Conservation (phyloP, 2,329 filamentous ascomycete species). For the Colletotrichum karsti region DNA sequence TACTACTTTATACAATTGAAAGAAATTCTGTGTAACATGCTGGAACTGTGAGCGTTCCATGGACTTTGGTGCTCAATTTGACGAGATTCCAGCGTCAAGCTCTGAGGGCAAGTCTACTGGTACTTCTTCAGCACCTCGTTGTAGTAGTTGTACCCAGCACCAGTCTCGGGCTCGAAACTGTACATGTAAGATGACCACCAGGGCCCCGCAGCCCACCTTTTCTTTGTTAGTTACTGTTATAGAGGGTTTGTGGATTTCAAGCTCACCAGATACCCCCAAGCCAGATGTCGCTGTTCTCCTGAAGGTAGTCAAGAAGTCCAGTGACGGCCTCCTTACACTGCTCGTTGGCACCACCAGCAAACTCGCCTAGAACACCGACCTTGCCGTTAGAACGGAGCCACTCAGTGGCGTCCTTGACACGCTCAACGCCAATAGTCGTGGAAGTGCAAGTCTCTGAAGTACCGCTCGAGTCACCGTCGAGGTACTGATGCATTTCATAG, state of each 20-base stretch:
- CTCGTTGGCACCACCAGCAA: conserved; percentile 55
- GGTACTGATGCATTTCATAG: conserved; percentile 63
- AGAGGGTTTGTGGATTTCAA: too few relatives aligned
- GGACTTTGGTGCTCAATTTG: too few relatives aligned
- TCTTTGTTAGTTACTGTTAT: too few relatives aligned
- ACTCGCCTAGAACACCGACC: conserved; percentile 58
- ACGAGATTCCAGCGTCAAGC: accelerated
- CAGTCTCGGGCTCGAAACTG: conserved; percentile 46
- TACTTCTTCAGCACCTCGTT: conserved; percentile 24
- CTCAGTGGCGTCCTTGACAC: conserved; percentile 49
- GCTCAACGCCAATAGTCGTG: conserved; percentile 50
- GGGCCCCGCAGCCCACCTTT: conserved; percentile 56
- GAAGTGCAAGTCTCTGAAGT: conserved; percentile 51
- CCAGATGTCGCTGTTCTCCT: conserved; percentile 60
- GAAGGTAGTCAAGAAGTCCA: conserved; percentile 55
- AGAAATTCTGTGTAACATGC: too few relatives aligned
- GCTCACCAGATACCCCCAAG: conserved; percentile 44
- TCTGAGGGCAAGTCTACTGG: background rate
- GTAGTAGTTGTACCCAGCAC: conserved; percentile 41
- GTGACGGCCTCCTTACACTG: conserved; percentile 56
- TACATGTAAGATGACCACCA: conserved; percentile 58
- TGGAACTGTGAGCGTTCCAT: too few relatives aligned
- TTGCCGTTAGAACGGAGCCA: conserved; percentile 60
- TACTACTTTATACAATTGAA: too few relatives aligned
- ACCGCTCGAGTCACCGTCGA: conserved; percentile 56